Percentiles rank a stretch among this genome's conserved stretches.
These are phyloP conservation scores for Schoenoplectus triqueter DNA, from an alignment of 202 grass and related monocot genomes.

Conservation along the genomic window DNA sequence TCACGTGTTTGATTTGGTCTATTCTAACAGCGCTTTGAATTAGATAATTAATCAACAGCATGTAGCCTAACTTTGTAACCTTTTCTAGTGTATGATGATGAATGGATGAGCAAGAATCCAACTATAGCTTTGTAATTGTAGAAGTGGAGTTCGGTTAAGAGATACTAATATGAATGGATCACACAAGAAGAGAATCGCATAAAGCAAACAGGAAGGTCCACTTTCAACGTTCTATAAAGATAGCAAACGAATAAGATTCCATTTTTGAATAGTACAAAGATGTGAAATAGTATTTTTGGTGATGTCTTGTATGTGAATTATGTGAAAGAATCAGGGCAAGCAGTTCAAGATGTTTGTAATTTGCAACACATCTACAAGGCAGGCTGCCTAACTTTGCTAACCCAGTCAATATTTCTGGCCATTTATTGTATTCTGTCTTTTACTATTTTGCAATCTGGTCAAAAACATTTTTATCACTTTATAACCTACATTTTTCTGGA, in stretches of 20 bases:
- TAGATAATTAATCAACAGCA: not conserved
- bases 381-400: no score
- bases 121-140: not conserved
- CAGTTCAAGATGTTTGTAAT: no score
- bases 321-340: no score
- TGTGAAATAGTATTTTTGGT: not conserved
- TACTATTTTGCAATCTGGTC: no score
- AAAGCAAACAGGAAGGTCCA: constrained; percentile 8
- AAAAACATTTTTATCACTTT: no score
- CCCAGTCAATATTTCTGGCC: no score
- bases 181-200: constrained; percentile 39
- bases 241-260: constrained; percentile 25
- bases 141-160: not conserved
- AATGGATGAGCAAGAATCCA: constrained; percentile 10
- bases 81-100: not conserved
- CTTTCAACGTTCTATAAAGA: not conserved
- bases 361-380: no score
- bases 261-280: not conserved
- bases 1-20: constrained; percentile 5
- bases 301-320: no score
- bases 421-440: no score
- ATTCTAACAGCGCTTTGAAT: not conserved
- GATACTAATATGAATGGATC: constrained; percentile 7
- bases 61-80: not conserved
- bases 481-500: no score